Evolutionary conservation across 768 basidiomycete genomes (phyloP).

Genomic region (Tylopilus sp.): DNA sequence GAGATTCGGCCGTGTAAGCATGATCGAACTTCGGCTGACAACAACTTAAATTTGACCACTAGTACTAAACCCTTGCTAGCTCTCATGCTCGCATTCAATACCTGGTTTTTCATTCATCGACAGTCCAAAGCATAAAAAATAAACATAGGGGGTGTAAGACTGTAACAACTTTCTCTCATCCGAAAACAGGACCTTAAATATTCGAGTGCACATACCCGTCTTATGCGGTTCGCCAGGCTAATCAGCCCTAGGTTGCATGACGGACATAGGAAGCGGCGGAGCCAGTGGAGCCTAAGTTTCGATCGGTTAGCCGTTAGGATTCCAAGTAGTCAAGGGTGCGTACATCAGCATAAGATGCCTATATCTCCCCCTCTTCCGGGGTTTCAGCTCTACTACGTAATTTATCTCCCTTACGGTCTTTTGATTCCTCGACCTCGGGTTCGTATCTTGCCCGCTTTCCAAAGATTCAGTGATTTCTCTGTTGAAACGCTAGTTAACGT

Average conservation of each 20-base stretch:
- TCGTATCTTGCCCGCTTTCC: slow-evolving; percentile 54
- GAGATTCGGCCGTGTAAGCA: too few relatives aligned
- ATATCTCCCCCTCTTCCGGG: slow-evolving; percentile 89
- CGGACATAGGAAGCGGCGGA: not conserved
- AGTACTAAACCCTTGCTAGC: too few relatives aligned
- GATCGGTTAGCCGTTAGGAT: not conserved
- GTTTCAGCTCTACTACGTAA: slow-evolving; percentile 63
- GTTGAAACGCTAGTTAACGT: slow-evolving; percentile 8
- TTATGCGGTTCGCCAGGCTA: not conserved
- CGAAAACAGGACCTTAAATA: slow-evolving; percentile 2
- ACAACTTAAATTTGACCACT: too few relatives aligned
- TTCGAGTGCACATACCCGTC: not conserved
- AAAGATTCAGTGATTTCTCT: slow-evolving; percentile 12
- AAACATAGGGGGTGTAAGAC: not conserved
- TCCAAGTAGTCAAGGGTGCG: not conserved
- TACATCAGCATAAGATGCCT: slow-evolving; percentile 19
- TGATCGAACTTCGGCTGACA: too few relatives aligned
- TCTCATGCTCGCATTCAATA: not conserved
- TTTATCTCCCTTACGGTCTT: slow-evolving; percentile 38
- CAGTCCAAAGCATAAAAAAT: not conserved
- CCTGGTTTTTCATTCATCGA: not conserved
- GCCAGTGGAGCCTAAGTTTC: not conserved
- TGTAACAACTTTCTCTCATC: slow-evolving; percentile 7
- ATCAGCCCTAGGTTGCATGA: not conserved
- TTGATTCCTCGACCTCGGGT: slow-evolving; percentile 42